Percentiles rank a stretch among this genome's conserved stretches.
Evolutionary conservation across 2,329 filamentous ascomycete species (phyloP).

Genomic region (Trichoderma simmonsii): DNA sequence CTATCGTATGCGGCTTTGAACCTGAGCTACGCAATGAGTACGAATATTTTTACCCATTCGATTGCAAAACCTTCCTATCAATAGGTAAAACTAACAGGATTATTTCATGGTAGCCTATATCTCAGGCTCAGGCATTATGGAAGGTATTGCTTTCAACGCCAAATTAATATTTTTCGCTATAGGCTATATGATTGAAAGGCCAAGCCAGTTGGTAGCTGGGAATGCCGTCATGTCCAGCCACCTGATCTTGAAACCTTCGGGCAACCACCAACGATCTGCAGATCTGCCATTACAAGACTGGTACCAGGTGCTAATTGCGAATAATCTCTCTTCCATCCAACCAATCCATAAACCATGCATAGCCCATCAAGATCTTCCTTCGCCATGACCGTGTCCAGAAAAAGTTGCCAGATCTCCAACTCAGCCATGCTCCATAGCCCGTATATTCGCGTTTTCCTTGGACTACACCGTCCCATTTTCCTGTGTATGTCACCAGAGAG

Average conservation of each 20-base stretch:
- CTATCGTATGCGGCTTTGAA: too few species aligned
- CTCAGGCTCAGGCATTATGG: too few species aligned
- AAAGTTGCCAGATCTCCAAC: not conserved
- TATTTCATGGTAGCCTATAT: too few species aligned
- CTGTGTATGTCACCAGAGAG: not conserved
- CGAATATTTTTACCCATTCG: too few species aligned
- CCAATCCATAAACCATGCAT: not conserved
- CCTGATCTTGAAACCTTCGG: too few species aligned
- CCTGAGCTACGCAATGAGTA: too few species aligned
- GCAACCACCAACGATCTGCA: too few species aligned
- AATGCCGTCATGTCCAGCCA: not conserved
- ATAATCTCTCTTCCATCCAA: not conserved
- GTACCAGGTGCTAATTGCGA: not conserved
- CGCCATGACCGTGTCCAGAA: not conserved
- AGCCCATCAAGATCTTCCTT: not conserved
- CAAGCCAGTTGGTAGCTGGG: not conserved
- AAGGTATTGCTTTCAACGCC: not conserved
- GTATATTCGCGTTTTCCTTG: not conserved
- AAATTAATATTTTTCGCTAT: not conserved
- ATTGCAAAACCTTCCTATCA: too few species aligned
- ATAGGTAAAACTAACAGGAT: too few species aligned
- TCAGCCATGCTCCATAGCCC: not conserved
- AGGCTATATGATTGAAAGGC: not conserved
- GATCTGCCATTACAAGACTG: too few species aligned
- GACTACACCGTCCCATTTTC: not conserved